Evolutionary conservation across 164 flowering plant species (phyloP).

Genomic region (Malania oleifera): DNA sequence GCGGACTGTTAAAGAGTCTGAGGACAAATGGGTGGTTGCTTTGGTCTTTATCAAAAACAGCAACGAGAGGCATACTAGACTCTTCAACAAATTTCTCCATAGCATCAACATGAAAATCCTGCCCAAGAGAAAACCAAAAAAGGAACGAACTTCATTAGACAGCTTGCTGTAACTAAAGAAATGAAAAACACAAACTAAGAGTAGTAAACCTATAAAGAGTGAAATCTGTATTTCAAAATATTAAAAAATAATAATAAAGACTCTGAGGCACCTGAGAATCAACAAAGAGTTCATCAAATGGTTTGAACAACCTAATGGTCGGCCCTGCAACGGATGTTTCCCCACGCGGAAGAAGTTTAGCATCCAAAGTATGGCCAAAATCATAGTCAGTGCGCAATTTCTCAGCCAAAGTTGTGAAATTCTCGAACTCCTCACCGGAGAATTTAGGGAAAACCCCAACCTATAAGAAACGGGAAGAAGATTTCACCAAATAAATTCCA

Average conservation of each 20-base stretch:
- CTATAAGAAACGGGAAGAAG: slow-evolving; percentile 25
- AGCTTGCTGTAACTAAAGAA: background rate
- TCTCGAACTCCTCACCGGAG: slow-evolving; percentile 78
- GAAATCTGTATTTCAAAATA: background rate
- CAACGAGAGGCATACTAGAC: slow-evolving; percentile 61
- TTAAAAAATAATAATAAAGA: background rate
- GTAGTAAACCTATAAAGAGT: background rate
- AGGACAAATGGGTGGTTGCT: slow-evolving; percentile 62
- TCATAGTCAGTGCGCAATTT: slow-evolving; percentile 81
- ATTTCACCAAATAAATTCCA: background rate
- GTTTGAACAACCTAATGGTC: slow-evolving; percentile 71
- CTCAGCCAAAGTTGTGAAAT: slow-evolving; percentile 56
- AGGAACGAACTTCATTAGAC: background rate
- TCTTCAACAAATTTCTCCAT: slow-evolving; percentile 68
- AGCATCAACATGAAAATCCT: slow-evolving; percentile 69
- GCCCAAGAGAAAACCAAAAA: slow-evolving; percentile 9
- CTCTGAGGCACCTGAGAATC: slow-evolving; percentile 58
- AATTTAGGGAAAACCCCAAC: slow-evolving; percentile 84
- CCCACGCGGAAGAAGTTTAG: slow-evolving; percentile 79
- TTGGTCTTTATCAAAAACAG: slow-evolving; percentile 63
- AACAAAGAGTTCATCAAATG: slow-evolving; percentile 86
- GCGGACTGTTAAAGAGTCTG: slow-evolving; percentile 59
- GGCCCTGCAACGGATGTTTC: slow-evolving; percentile 66
- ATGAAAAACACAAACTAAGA: background rate
- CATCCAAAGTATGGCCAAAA: slow-evolving; percentile 77